phyloP scores from a whole-genome alignment of 768 basidiomycete species.

The Trametes punicea region DNA sequence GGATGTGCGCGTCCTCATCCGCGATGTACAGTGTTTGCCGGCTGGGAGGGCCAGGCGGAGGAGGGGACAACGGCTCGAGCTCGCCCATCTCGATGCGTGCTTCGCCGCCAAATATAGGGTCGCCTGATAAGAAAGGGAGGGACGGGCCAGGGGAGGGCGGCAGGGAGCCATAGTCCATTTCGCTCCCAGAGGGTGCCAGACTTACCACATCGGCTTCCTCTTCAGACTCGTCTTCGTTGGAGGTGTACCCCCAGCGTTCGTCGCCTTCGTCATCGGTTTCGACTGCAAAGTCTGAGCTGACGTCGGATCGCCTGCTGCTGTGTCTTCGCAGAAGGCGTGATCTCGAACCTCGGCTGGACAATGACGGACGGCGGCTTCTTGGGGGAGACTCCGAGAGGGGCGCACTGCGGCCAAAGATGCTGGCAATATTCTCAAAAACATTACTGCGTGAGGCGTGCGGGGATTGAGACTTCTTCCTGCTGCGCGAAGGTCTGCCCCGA shows the following conservation, averaged over 20 bases:
- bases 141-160: slow-evolving; percentile 58
- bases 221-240: slow-evolving; percentile 67
- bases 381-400: slow-evolving; percentile 34
- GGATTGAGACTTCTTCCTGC: slow-evolving; percentile 17
- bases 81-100: slow-evolving; percentile 80
- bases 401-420: slow-evolving; percentile 57
- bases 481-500: slow-evolving; percentile 7
- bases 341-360: slow-evolving; percentile 53
- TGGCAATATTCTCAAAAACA: slow-evolving; percentile 64
- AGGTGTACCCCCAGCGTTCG: slow-evolving; percentile 93
- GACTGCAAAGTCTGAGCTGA: slow-evolving; percentile 56
- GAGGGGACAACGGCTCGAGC: slow-evolving; percentile 60
- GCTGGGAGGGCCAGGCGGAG: slow-evolving; percentile 78
- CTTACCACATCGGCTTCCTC: slow-evolving; percentile 40
- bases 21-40: slow-evolving; percentile 81
- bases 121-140: slow-evolving; percentile 67
- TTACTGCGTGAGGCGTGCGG: slow-evolving; percentile 32
- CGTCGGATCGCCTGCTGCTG: slow-evolving; percentile 49
- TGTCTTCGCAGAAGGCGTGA: slow-evolving; percentile 47
- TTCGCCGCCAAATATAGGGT: slow-evolving; percentile 82
- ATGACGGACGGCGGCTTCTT: slow-evolving; percentile 46
- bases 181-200: slow-evolving; percentile 42
- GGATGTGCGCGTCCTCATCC: slow-evolving; percentile 87
- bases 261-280: slow-evolving; percentile 49
- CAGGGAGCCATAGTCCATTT: slow-evolving; percentile 70